Evolutionary conservation across 139 green algal species (phyloP), one percentile per base, ranked within the genome.

Genomic region (Chara braunii): DNA sequence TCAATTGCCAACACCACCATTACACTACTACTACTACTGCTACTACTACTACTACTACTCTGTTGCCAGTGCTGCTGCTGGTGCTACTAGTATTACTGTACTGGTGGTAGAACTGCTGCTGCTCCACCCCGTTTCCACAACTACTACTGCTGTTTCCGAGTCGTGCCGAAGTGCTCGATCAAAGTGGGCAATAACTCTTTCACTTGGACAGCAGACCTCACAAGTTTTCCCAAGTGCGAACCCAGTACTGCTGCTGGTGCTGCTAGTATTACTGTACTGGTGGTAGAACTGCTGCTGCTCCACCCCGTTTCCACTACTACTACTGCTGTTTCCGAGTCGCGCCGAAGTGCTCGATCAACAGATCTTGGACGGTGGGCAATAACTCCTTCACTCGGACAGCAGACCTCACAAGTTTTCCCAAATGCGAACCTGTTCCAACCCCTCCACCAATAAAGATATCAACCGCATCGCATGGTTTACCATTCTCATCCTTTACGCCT

Each of bases 381-480:
- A 95, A 75, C 11, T 86, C 59, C 1, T 81, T 65, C 1, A 61
- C 75, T 0, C 88, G 74, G 4, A 96, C 60, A 4, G 77, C 78
- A 8, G 12, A 43, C 14, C 40, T 67, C 29, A 60, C 22, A 9
- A 52, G 29, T 26, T 64, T 22, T 18, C 68, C 68, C 31, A 76
- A 35, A 37, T 78, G 58, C 29, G 77, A 60, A 18, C 70, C 63
- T 43, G 84, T 79, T 1, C 90, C 90, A 32, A 89, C 80, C 11
- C 36, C 74, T 29, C 84, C 90, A 2, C 89, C 90, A 50, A 90
- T 33, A 68, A 94, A 88, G 53, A 96, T 90, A 64, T 90, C 87
- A 23, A 94, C 90, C 0, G 91, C 92, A 67, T 95, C 86, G 29
- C 87, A 77, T 3, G 85, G 85, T 76, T 97, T 96, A 22, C 60